Base-by-base conservation (phyloP, 306 rosid genomes). In the Crotalaria pallida region DNA sequence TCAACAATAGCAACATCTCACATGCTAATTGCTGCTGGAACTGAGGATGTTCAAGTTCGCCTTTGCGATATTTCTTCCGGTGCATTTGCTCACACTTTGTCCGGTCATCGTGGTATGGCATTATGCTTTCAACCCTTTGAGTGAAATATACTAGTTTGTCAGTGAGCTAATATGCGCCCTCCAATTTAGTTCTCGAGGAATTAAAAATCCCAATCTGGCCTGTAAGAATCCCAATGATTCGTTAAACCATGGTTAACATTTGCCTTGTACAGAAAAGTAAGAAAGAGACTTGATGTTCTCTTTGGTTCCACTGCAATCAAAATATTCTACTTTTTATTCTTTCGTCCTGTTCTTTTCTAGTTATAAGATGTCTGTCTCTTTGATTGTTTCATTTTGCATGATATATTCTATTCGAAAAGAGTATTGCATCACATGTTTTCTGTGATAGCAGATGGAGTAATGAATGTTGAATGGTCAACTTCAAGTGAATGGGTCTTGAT, bases 1-100 rank as follows among this genome's bases (percentile, higher is more conserved):
- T 94, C 97, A 15, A 57, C 92, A 1, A n/a, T 91, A 69, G 89
- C 99, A 41, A 87, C 92, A 10, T 88, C 97, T 19, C 96, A 94
- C 77, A 94, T 82, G 92, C 85, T 94, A 38, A 83, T 94, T 56
- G 99, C 96, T 31, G 92, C 89, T 44, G 97, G 83, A 40, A 88
- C 99, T n/a, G 95, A 91, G 74, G 99, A 94, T 78, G 99, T 94
- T 7, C 99, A 94, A 65, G 99, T 94, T 65, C 96, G 97, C 62
- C 97, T 94, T 41, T 94, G 99, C 77, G 97, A 94, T 86, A 87
- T 94, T 73, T 77, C 96, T 72, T 87, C 99, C 0, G 99, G 99
- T 36, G 96, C 96, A 24, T 88, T 88, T 77, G 76, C 95, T 87
- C 96, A 94, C 73, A 94, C 96, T 15, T 73, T 91, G 65, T 94